These are phyloP conservation scores for Podaxis sp. DNA, from an alignment of 768 basidiomycete species.

Conservation along the genomic window DNA sequence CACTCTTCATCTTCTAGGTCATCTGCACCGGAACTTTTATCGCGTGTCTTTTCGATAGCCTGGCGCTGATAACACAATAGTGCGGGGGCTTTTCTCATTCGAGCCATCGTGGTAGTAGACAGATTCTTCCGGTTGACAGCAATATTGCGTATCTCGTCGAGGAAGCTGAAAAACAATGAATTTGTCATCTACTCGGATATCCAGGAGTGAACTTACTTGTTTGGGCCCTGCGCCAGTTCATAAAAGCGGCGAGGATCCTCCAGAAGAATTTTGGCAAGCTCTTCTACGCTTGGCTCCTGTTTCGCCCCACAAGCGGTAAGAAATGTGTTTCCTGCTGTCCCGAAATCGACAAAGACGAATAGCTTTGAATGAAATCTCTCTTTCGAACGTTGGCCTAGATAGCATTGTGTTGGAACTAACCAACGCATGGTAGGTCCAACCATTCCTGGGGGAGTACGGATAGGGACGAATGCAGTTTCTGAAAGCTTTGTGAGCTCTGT, in stretches of 20 bases:
- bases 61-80: conserved; percentile 74
- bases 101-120: conserved; percentile 48
- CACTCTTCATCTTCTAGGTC: conserved; percentile 58
- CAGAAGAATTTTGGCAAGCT: conserved; percentile 70
- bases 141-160: conserved; percentile 80
- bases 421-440: conserved; percentile 36
- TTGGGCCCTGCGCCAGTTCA: conserved; percentile 63
- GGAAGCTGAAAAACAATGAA: conserved; percentile 52
- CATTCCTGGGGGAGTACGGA: conserved; percentile 31
- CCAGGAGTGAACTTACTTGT: conserved; percentile 47
- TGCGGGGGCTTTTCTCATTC: conserved; percentile 72
- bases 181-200: neutral
- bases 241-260: conserved; percentile 72
- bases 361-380: conserved; percentile 74
- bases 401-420: conserved; percentile 68
- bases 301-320: conserved; percentile 85
- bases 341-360: conserved; percentile 90
- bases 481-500: conserved; percentile 59
- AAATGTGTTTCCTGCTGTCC: conserved; percentile 77
- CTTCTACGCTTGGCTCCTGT: conserved; percentile 83
- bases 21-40: conserved; percentile 25
- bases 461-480: conserved; percentile 66
- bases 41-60: conserved; percentile 29
- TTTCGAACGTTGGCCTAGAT: conserved; percentile 53
- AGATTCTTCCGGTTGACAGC: conserved; percentile 72